Percentiles rank a stretch among this genome's conserved stretches.
These are phyloP conservation scores for Wickerhamiella alocasiicola DNA, from an alignment of 805 yeast genomes.

Conservation along the genomic window DNA sequence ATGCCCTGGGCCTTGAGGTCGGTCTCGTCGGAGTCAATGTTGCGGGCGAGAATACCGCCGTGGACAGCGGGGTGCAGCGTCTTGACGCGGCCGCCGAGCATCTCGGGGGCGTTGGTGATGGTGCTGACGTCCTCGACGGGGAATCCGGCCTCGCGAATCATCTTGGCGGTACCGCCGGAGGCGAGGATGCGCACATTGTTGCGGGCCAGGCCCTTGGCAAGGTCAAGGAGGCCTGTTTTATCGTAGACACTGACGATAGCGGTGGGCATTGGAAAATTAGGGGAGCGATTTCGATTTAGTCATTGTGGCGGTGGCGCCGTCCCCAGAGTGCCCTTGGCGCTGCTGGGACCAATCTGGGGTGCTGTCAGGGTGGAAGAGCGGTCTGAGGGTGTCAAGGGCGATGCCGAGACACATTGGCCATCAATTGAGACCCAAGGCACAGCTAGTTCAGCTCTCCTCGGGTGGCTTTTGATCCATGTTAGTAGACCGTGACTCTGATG, in stretches of 20 bases:
- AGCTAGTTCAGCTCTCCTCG: too few relatives aligned
- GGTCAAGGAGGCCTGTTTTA: constrained; percentile 89
- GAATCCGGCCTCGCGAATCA: constrained; percentile 95
- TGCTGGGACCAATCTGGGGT: too few relatives aligned
- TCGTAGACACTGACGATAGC: constrained; percentile 96
- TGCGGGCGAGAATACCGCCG: constrained; percentile 85
- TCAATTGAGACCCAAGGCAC: too few relatives aligned
- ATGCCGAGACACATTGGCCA: too few relatives aligned
- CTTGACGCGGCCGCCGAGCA: constrained; percentile 97
- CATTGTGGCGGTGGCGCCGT: too few relatives aligned
- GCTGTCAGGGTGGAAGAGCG: too few relatives aligned
- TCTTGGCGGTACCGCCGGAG: constrained; percentile 92
- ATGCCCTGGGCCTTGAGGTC: constrained; percentile 83
- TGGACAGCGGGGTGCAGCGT: constrained; percentile 98
- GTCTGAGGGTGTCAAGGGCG: too few relatives aligned
- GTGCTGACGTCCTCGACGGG: constrained; percentile 92
- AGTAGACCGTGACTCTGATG: too few relatives aligned
- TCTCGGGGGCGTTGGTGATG: constrained; percentile 97
- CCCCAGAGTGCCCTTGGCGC: too few relatives aligned
- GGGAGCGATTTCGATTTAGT: too few relatives aligned
- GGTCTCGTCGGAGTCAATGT: constrained; percentile 78
- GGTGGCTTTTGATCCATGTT: too few relatives aligned
- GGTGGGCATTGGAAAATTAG: too few relatives aligned
- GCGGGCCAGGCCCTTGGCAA: constrained; percentile 86
- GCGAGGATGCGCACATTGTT: constrained; percentile 87